Conservation (phyloP, 2,329 filamentous ascomycete genomes). For the Sporothrix humicola region DNA sequence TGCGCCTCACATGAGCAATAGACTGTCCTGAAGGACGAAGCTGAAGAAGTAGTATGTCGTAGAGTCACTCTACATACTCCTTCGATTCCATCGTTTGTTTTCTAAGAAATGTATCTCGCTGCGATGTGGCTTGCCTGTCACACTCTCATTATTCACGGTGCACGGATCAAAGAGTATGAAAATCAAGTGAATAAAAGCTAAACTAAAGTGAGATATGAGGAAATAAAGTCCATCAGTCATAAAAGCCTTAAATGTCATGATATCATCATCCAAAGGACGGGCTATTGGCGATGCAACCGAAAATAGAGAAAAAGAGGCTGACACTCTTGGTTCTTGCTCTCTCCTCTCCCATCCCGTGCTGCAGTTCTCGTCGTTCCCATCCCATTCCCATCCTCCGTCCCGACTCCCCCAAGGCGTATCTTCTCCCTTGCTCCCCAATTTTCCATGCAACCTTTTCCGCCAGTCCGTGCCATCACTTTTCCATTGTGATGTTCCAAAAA, state of each 20-base stretch:
- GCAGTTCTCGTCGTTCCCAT: neutral
- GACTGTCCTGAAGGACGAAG: neutral
- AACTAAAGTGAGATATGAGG: neutral
- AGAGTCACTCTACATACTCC: neutral
- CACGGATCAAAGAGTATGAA: neutral
- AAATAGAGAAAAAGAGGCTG: neutral
- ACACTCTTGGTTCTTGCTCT: neutral
- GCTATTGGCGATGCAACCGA: constrained; percentile 9
- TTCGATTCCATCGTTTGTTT: neutral
- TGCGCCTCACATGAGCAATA: constrained; percentile 17
- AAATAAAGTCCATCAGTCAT: neutral
- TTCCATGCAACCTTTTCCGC: neutral
- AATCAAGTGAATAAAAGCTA: neutral
- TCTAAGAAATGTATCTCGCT: no score
- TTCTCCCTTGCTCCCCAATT: neutral
- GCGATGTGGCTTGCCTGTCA: neutral
- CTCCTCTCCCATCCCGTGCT: neutral
- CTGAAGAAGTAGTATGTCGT: no score
- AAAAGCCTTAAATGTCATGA: constrained; percentile 1
- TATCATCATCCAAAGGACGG: neutral
- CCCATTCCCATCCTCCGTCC: neutral
- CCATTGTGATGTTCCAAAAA: constrained; percentile 8
- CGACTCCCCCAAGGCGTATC: neutral
- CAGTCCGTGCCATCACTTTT: neutral
- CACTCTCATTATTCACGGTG: neutral